These are phyloP conservation scores for Stropharia rugosoannulata DNA, from an alignment of 768 basidiomycete species.

Conservation along the genomic window DNA sequence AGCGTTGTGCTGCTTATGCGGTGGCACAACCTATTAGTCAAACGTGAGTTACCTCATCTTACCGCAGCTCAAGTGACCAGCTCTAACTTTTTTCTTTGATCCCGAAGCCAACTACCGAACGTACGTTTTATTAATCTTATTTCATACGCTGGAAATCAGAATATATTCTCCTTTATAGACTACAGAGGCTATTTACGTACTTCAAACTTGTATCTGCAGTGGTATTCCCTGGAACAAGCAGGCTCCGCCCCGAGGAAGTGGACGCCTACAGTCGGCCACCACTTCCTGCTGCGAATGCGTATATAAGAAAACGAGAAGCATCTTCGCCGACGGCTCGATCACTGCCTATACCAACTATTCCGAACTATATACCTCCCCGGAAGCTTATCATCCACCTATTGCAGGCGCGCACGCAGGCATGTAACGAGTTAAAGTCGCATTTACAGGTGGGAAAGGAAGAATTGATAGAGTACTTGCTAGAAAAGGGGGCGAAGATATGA, in stretches of 20 bases:
- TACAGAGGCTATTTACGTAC: constrained; percentile 35
- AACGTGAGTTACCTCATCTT: constrained; percentile 17
- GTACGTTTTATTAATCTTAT: constrained; percentile 16
- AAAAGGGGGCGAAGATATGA: constrained; percentile 18
- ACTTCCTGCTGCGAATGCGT: constrained; percentile 39
- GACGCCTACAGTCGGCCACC: constrained; percentile 36
- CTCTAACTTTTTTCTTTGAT: background rate
- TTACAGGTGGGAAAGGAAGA: constrained; percentile 16
- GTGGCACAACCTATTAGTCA: constrained; percentile 46
- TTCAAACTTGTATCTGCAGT: constrained; percentile 36
- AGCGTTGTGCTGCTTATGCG: constrained; percentile 35
- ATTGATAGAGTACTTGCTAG: constrained; percentile 16
- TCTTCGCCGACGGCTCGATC: background rate
- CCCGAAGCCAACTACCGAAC: constrained; percentile 32
- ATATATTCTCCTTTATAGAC: constrained; percentile 15
- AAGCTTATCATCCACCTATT: constrained; percentile 31
- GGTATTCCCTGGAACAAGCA: constrained; percentile 21
- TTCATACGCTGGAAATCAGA: background rate
- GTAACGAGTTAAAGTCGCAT: constrained; percentile 19
- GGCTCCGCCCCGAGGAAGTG: constrained; percentile 22
- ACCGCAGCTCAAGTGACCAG: background rate
- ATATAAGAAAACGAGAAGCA: constrained; percentile 32
- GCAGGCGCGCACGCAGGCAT: constrained; percentile 28
- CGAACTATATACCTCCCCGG: constrained; percentile 5
- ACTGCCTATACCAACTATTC: background rate